Percentiles rank a stretch among this genome's conserved stretches.
Evolutionary conservation across 2,329 filamentous ascomycete species (phyloP).

Genomic region (Beauveria sp.): DNA sequence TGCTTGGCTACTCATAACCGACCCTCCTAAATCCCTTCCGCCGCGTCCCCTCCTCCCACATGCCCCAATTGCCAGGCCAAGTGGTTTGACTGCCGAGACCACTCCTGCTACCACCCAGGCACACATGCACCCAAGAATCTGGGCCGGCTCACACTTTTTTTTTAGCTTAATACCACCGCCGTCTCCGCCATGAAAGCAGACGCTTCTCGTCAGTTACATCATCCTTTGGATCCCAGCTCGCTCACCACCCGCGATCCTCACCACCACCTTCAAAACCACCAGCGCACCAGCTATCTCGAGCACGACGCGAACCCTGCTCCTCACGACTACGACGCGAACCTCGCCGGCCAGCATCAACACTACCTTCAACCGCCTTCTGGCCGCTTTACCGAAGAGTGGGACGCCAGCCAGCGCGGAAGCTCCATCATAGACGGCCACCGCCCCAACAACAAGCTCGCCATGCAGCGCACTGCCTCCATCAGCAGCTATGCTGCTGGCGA

Average conservation of each 20-base stretch:
- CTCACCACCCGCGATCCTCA: neutral
- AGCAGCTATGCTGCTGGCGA: conserved; percentile 46
- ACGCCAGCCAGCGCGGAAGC: conserved; percentile 58
- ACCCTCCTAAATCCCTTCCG: neutral
- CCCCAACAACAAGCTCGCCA: conserved; percentile 20
- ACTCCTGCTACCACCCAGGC: neutral
- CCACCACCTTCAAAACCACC: conserved; percentile 3
- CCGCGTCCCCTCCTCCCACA: neutral
- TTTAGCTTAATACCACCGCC: conserved; percentile 1
- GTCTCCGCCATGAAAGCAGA: conserved; percentile 6
- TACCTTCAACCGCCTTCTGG: conserved; percentile 23
- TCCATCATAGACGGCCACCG: conserved; percentile 49
- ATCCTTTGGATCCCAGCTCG: neutral
- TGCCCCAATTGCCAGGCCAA: neutral
- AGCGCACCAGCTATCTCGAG: neutral
- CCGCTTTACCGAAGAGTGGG: conserved; percentile 64
- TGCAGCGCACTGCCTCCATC: conserved; percentile 57
- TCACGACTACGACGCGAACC: neutral
- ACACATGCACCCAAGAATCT: neutral
- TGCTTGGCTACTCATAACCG: neutral
- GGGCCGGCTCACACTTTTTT: neutral
- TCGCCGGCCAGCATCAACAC: neutral
- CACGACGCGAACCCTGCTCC: neutral
- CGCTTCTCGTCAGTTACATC: conserved; percentile 9
- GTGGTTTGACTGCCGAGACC: neutral